Evolutionary conservation across 805 yeast genomes (phyloP).

Genomic region (Zygoascus bituminiphila): DNA sequence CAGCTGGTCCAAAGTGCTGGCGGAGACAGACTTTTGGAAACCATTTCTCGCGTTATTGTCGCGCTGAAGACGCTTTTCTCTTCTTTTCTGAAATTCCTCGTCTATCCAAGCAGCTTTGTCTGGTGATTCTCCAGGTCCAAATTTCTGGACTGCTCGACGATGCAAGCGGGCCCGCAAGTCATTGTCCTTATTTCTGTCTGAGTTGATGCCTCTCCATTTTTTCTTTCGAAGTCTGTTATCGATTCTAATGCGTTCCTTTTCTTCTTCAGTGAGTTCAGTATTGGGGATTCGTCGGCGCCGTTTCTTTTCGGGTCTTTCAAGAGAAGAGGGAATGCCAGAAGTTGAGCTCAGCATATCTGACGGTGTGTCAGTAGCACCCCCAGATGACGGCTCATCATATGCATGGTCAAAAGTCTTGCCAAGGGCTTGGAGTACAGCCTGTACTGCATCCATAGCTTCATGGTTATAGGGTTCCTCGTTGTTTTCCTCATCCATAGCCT

Average conservation of each 20-base stretch:
- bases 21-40: slow-evolving; percentile 3
- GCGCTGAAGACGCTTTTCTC: slow-evolving; percentile 48
- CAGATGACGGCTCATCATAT: slow-evolving; percentile 5
- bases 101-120: slow-evolving; percentile 62
- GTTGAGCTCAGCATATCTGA: background rate
- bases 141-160: slow-evolving; percentile 59
- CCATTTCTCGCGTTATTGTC: slow-evolving; percentile 10
- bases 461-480: slow-evolving; percentile 8
- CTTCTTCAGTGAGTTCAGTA: slow-evolving; percentile 24
- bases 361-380: background rate
- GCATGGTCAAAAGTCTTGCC: slow-evolving; percentile 4
- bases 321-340: background rate
- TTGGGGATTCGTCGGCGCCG: background rate
- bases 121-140: slow-evolving; percentile 52
- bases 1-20: background rate
- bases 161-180: slow-evolving; percentile 74
- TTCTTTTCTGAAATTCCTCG: slow-evolving; percentile 59
- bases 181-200: slow-evolving; percentile 75
- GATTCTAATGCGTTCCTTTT: slow-evolving; percentile 48
- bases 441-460: slow-evolving; percentile 22
- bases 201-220: slow-evolving; percentile 75
- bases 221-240: slow-evolving; percentile 74
- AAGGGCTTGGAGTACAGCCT: slow-evolving; percentile 20
- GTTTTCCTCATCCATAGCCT: slow-evolving; percentile 2
- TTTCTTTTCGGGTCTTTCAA: background rate